Base-by-base conservation (phyloP, 495 filamentous ascomycete species). In the Aspergillus ellipticus region DNA sequence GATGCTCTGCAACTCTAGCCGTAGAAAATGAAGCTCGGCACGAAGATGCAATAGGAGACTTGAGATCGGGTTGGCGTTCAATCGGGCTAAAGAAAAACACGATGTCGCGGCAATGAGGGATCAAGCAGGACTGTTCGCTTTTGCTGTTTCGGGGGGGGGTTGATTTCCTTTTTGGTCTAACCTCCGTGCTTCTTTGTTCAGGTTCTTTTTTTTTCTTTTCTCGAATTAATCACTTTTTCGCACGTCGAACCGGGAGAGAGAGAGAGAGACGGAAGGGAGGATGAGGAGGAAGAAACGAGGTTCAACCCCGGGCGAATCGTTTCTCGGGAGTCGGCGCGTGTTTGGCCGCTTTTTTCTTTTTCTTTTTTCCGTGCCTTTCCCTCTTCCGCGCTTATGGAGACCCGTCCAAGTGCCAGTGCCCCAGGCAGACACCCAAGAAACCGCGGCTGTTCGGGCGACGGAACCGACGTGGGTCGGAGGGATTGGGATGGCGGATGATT, bases 1-100 rank as follows among this genome's bases (percentile, higher is more conserved):
- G 62, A 69, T 78, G 75, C 75, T 71, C 75, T 76, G 74, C 75
- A 78, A 68, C 60, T 65, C 70, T 65, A 66, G 57, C 42, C 45
- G 59, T 65, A 61, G 55, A 51, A 65, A 61, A 62, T 52, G 49
- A 62, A 28, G 55, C 60, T 62, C 37, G 62, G 69, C 56, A 66
- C 57, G 60, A 54, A 63, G 43, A 58, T 43, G 49, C 46, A 55
- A 47, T 22, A 39, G 55, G 48, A 59, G 51, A 62, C 51, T 61
- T 43, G 43, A 58, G 51, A 29, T 31, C 42, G 19, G 13, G 28
- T 22, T 17, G 49, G 26, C 37, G 33, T 54, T 49, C 53, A 49
- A 47, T 26, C 35, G 28, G 28, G 37, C 16, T 19, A 33, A n/a
- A 48, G 15, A 28, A 24, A 48, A 48, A 48, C 45, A 48, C 22